Percentiles rank a stretch among this genome's conserved stretches.
These are phyloP conservation scores for Peronospora destructor DNA, from an alignment of 352 stramenopile genomes.

Conservation along the genomic window DNA sequence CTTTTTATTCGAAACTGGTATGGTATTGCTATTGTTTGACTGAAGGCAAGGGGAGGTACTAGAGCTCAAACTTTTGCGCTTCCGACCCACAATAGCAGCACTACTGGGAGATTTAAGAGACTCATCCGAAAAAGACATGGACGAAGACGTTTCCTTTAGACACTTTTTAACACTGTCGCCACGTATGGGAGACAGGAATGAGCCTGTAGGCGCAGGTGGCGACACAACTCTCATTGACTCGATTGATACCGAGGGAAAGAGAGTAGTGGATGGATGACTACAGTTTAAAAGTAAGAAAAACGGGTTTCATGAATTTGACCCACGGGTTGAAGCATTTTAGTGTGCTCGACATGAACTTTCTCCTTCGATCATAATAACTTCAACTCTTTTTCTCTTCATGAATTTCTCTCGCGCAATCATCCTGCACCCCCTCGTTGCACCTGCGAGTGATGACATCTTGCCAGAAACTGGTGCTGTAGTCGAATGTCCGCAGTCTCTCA, in stretches of 20 bases:
- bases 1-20: constrained; percentile 40
- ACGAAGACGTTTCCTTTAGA: constrained; percentile 2
- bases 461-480: constrained; percentile 27
- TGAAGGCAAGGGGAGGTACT: constrained; percentile 8
- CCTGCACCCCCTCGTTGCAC: constrained; percentile 55
- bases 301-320: neutral
- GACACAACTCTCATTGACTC: constrained; percentile 22
- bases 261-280: neutral
- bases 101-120: neutral
- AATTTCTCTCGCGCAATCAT: constrained; percentile 42
- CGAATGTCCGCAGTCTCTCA: constrained; percentile 33
- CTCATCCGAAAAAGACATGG: constrained; percentile 3
- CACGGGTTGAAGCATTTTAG: neutral
- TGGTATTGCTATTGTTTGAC: constrained; percentile 13
- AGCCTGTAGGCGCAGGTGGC: constrained; percentile 2
- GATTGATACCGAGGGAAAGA: neutral
- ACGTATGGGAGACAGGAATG: constrained; percentile 21
- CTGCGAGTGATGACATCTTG: constrained; percentile 23
- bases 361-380: constrained; percentile 14
- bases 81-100: constrained; percentile 23
- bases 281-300: neutral
- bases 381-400: constrained; percentile 5
- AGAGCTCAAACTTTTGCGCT: constrained; percentile 43
- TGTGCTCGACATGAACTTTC: neutral
- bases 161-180: constrained; percentile 8